phyloP scores from a whole-genome alignment of 148 eudicot species.

The Rhododendron molle region DNA sequence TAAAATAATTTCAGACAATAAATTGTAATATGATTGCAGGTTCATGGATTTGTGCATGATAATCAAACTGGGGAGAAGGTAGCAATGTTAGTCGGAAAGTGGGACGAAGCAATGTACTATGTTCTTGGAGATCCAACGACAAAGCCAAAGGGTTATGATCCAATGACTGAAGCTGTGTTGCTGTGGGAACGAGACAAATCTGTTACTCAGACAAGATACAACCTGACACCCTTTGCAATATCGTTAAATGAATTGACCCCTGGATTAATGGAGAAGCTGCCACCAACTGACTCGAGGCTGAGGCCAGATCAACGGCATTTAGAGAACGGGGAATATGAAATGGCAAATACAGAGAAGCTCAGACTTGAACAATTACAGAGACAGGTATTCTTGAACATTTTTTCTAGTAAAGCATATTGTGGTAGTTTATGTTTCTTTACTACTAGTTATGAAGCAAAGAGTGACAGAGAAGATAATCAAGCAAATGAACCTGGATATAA shows the following conservation, averaged over 20 bases:
- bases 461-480: not conserved
- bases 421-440: not conserved
- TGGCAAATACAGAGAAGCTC: constrained; percentile 87
- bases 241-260: constrained; percentile 86
- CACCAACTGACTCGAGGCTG: constrained; percentile 95
- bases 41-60: constrained; percentile 95
- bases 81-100: constrained; percentile 89
- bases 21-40: constrained; percentile 36
- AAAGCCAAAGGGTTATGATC: constrained; percentile 96
- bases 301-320: constrained; percentile 96
- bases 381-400: constrained; percentile 46
- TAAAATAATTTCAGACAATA: not conserved
- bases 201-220: constrained; percentile 73
- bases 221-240: constrained; percentile 87
- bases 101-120: constrained; percentile 99
- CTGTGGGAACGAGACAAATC: constrained; percentile 93
- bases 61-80: constrained; percentile 92
- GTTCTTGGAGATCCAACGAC: constrained; percentile 85
- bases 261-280: constrained; percentile 66
- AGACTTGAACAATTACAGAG: constrained; percentile 90
- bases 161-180: constrained; percentile 90
- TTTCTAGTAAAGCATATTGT: not conserved
- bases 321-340: constrained; percentile 92
- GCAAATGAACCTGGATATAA: not conserved
- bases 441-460: not conserved